Conservation (phyloP, 495 filamentous ascomycete species). For the Acidomyces sp. region DNA sequence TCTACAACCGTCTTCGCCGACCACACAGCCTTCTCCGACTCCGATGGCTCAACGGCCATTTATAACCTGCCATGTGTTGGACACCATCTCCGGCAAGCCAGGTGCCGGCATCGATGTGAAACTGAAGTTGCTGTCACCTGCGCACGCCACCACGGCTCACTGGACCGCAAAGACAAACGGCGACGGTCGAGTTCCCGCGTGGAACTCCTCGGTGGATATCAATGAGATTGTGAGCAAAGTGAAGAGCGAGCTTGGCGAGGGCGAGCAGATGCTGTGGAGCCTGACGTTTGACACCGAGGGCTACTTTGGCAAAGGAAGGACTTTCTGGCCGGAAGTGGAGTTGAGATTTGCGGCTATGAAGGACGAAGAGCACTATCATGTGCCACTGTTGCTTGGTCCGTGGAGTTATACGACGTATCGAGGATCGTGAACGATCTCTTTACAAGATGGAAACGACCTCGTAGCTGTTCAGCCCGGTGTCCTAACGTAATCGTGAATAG, state of each 20-base stretch:
- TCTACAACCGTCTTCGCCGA: too few species aligned
- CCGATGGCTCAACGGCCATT: slow-evolving; percentile 16
- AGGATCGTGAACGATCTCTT: slow-evolving; percentile 40
- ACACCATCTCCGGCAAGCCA: slow-evolving; percentile 53
- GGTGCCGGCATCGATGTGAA: slow-evolving; percentile 43
- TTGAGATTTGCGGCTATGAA: slow-evolving; percentile 60
- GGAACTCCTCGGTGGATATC: slow-evolving; percentile 44
- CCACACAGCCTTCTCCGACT: too few species aligned
- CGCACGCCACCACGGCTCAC: slow-evolving; percentile 26
- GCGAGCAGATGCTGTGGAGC: slow-evolving; percentile 49
- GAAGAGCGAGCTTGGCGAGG: slow-evolving; percentile 26
- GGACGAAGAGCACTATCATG: slow-evolving; percentile 60
- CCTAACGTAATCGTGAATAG: too few species aligned
- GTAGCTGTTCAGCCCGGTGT: too few species aligned
- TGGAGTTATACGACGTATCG: slow-evolving; percentile 92
- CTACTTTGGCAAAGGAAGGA: slow-evolving; percentile 63
- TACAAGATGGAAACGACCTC: too few species aligned
- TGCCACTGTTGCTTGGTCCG: slow-evolving; percentile 76
- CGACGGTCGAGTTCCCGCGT: slow-evolving; percentile 74
- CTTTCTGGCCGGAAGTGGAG: slow-evolving; percentile 87
- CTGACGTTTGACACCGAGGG: slow-evolving; percentile 63
- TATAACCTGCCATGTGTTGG: slow-evolving; percentile 67
- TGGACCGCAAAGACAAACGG: slow-evolving; percentile 62
- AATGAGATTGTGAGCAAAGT: slow-evolving; percentile 25
- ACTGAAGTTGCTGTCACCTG: slow-evolving; percentile 36